Conservation (phyloP, 148 eudicot genomes). For the Gaultheria prostrata region DNA sequence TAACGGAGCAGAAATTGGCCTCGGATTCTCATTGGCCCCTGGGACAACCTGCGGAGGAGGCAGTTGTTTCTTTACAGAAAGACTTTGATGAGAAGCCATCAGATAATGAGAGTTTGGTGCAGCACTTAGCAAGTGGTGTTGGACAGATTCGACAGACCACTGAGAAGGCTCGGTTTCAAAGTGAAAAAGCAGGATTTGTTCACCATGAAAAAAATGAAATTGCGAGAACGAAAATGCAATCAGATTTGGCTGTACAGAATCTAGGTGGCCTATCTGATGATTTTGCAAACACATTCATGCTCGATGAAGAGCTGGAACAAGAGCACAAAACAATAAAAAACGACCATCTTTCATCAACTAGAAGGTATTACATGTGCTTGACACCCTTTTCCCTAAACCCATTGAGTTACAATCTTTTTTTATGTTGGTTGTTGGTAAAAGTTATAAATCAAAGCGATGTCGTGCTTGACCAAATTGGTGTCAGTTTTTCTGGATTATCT, state of each 20-base stretch:
- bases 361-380: slow-evolving; percentile 46
- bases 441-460: not conserved
- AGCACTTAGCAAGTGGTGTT: slow-evolving; percentile 17
- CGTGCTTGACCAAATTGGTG: not conserved
- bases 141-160: slow-evolving; percentile 15
- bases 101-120: slow-evolving; percentile 19
- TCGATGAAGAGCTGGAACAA: slow-evolving; percentile 90
- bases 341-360: slow-evolving; percentile 33
- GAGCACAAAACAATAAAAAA: slow-evolving; percentile 43
- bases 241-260: slow-evolving; percentile 30
- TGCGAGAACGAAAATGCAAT: slow-evolving; percentile 21
- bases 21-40: slow-evolving; percentile 22
- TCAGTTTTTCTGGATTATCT: not conserved
- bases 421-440: not conserved
- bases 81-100: slow-evolving; percentile 21
- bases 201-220: slow-evolving; percentile 23
- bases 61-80: slow-evolving; percentile 21
- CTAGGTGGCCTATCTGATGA: slow-evolving; percentile 54
- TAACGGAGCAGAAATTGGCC: slow-evolving; percentile 27
- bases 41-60: slow-evolving; percentile 22
- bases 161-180: slow-evolving; percentile 22
- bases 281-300: slow-evolving; percentile 72
- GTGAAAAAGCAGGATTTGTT: slow-evolving; percentile 23
- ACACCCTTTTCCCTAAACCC: not conserved
- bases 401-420: not conserved